Conservation (phyloP, 768 basidiomycete species). For the Suillus sp. region DNA sequence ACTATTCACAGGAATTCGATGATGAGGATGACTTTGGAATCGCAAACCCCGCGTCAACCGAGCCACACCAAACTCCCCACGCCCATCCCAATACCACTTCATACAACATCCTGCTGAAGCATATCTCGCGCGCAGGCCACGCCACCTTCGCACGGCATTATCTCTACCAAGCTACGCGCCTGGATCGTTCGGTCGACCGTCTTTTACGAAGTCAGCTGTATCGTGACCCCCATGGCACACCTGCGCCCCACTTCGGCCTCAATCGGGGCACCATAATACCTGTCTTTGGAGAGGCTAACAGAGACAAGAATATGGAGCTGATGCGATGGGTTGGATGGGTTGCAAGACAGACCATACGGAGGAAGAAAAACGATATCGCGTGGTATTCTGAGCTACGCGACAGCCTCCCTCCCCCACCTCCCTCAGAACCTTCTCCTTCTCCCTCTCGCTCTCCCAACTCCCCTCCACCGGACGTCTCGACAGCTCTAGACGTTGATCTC, state of each 20-base stretch:
- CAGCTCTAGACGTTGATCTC: conserved; percentile 24
- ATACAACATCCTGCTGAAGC: conserved; percentile 61
- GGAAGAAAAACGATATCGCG: conserved; percentile 50
- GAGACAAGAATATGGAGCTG: conserved; percentile 56
- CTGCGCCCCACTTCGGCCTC: conserved; percentile 54
- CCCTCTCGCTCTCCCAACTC: conserved; percentile 11
- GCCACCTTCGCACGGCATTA: conserved; percentile 67
- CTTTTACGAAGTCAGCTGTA: conserved; percentile 38
- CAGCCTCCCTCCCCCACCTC: conserved; percentile 15
- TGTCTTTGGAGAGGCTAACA: conserved; percentile 59
- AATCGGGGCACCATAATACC: conserved; percentile 59
- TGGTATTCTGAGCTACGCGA: conserved; percentile 42
- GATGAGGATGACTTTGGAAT: conserved; percentile 63
- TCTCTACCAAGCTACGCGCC: conserved; percentile 50
- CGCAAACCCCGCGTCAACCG: conserved; percentile 39
- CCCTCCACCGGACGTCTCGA: conserved; percentile 23
- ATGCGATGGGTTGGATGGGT: conserved; percentile 61
- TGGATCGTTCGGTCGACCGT: conserved; percentile 42
- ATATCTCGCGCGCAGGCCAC: conserved; percentile 52
- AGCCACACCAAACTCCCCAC: conserved; percentile 39
- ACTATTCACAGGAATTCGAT: conserved; percentile 58
- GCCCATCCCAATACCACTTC: conserved; percentile 68
- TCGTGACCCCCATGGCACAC: conserved; percentile 34
- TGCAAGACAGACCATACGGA: conserved; percentile 45
- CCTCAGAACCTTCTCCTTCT: conserved; percentile 10